These are phyloP conservation scores for Phaeodactylum tricornutum DNA, from an alignment of 108 stramenopile species.

Conservation along the genomic window DNA sequence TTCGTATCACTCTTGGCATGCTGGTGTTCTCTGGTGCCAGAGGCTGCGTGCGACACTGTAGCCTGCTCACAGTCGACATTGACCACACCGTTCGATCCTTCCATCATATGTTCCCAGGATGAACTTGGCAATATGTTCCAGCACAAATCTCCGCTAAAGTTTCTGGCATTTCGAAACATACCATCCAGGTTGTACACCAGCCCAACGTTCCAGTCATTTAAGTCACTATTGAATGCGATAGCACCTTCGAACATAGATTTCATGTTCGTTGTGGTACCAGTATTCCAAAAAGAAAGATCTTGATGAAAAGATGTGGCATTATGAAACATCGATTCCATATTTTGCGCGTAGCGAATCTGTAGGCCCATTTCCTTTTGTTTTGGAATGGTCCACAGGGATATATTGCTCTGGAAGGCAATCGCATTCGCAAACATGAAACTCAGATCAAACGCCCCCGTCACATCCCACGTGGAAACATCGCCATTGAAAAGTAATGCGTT, in stretches of 20 bases:
- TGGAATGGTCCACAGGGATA: slow-evolving; percentile 3
- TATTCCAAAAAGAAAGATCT: not conserved
- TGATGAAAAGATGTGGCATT: not conserved
- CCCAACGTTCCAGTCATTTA: slow-evolving; percentile 15
- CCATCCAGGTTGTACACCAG: slow-evolving; percentile 9
- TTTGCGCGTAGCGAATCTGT: too few relatives aligned
- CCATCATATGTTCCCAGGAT: too few relatives aligned
- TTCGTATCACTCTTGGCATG: too few relatives aligned
- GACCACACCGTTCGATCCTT: too few relatives aligned
- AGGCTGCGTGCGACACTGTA: too few relatives aligned
- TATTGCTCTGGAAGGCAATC: slow-evolving; percentile 5
- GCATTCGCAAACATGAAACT: slow-evolving; percentile 9
- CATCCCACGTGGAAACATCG: slow-evolving; percentile 8
- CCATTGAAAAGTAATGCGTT: slow-evolving; percentile 9
- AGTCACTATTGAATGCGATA: not conserved
- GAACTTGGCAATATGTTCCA: too few relatives aligned
- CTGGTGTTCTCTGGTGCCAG: too few relatives aligned
- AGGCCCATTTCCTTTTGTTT: slow-evolving; percentile 5
- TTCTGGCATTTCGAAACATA: slow-evolving; percentile 12
- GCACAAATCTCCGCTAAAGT: not conserved
- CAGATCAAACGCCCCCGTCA: not conserved
- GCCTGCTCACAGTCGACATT: too few relatives aligned
- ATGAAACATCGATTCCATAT: not conserved
- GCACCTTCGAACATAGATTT: slow-evolving; percentile 11
- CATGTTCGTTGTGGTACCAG: not conserved